These are phyloP conservation scores for Phytophthora capsici DNA, from an alignment of 352 stramenopile genomes.

Conservation along the genomic window DNA sequence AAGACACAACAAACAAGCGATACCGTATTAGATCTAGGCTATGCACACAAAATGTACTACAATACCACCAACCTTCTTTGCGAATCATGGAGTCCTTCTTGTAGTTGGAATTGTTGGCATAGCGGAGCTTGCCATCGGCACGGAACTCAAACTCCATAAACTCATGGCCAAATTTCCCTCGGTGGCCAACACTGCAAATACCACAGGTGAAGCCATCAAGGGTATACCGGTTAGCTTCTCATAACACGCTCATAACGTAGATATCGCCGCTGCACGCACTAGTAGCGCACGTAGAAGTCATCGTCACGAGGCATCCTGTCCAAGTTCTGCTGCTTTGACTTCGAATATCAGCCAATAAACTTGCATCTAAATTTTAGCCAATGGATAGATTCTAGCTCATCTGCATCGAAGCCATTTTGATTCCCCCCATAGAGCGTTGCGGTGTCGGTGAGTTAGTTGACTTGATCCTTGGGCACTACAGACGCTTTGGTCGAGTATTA, in stretches of 20 bases:
- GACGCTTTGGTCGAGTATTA: background rate
- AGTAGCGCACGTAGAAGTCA: constrained; percentile 91
- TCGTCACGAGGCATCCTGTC: constrained; percentile 66
- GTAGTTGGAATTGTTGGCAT: constrained; percentile 99
- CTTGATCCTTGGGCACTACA: constrained; percentile 1
- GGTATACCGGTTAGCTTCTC: background rate
- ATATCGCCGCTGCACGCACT: constrained; percentile 51
- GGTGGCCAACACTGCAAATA: constrained; percentile 90
- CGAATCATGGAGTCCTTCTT: constrained; percentile 98
- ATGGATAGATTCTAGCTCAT: constrained; percentile 1
- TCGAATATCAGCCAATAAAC: constrained; percentile 43
- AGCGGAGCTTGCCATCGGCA: constrained; percentile 92
- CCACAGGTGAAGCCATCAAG: background rate
- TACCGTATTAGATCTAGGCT: constrained; percentile 2
- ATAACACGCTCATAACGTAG: background rate
- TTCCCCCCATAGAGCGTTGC: constrained; percentile 12
- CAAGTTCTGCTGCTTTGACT: constrained; percentile 1
- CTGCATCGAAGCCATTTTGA: constrained; percentile 11
- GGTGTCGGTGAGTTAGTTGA: constrained; percentile 14
- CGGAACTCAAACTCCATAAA: constrained; percentile 98
- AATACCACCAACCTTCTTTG: constrained; percentile 92
- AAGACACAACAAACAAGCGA: background rate
- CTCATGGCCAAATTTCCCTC: constrained; percentile 96
- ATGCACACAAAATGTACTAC: too few species aligned
- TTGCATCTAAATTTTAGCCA: constrained; percentile 19